Evolutionary conservation across 140 eudicot genomes (phyloP).

Genomic region (Erigeron philadelphicus): DNA sequence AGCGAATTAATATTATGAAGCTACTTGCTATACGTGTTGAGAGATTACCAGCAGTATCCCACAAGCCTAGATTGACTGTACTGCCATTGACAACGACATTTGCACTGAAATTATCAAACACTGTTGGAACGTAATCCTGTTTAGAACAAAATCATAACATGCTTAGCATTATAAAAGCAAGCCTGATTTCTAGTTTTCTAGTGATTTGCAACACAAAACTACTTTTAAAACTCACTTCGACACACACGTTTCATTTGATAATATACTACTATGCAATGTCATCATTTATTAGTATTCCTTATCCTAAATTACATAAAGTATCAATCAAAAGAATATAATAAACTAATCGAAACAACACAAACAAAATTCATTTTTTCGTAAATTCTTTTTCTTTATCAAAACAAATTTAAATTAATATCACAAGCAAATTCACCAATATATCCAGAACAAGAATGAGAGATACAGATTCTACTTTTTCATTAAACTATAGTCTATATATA

Average conservation of each 20-base stretch:
- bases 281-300: neutral
- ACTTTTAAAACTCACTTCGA: neutral
- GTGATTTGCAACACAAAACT: neutral
- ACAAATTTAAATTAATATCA: too few species aligned
- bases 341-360: neutral
- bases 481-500: too few species aligned
- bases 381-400: neutral
- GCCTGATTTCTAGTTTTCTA: neutral
- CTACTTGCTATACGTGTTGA: slow-evolving; percentile 5
- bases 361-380: neutral
- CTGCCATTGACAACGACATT: slow-evolving; percentile 85
- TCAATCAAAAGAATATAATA: neutral
- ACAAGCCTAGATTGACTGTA: slow-evolving; percentile 89
- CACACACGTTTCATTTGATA: neutral
- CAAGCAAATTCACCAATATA: neutral
- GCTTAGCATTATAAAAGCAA: slow-evolving; percentile 7
- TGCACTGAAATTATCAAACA: slow-evolving; percentile 95
- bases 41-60: slow-evolving; percentile 95
- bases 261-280: neutral
- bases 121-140: slow-evolving; percentile 97
- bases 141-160: slow-evolving; percentile 17
- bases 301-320: neutral
- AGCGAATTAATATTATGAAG: neutral
- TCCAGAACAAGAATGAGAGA: neutral
- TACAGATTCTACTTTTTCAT: slow-evolving; percentile 10